Evolutionary conservation across 2,329 filamentous ascomycete genomes (phyloP).

Genomic region (Endothia cerciana): DNA sequence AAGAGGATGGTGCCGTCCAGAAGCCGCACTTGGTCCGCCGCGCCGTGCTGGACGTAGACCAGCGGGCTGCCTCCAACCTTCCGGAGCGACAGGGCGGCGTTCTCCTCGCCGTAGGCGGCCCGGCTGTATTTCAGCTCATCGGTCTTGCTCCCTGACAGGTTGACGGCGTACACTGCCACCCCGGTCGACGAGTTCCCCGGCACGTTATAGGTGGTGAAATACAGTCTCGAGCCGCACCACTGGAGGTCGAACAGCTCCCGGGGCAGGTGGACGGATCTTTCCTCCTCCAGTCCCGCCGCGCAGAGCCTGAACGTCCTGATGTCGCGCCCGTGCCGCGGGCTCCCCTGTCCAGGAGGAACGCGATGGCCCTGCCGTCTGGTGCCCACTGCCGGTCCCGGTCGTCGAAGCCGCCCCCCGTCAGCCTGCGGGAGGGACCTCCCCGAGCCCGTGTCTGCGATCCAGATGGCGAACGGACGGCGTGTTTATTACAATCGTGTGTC

Average conservation of each 20-base stretch:
- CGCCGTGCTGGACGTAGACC: conserved; percentile 15
- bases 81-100: background rate
- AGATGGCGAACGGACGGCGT: background rate
- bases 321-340: conserved; percentile 29
- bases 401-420: conserved; percentile 11
- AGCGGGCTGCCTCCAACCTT: conserved; percentile 3
- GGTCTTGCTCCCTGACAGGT: background rate
- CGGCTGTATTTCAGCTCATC: background rate
- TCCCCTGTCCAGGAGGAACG: conserved; percentile 11
- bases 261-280: conserved; percentile 21
- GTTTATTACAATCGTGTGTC: too few species aligned
- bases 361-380: conserved; percentile 10
- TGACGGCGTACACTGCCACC: conserved; percentile 15
- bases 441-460: conserved; percentile 7
- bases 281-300: conserved; percentile 6
- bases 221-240: conserved; percentile 7
- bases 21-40: conserved; percentile 15
- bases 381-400: conserved; percentile 15
- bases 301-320: conserved; percentile 30
- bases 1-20: conserved; percentile 16
- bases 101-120: conserved; percentile 12
- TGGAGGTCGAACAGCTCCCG: conserved; percentile 18
- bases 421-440: conserved; percentile 12
- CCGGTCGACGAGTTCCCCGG: conserved; percentile 5
- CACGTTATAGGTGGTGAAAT: conserved; percentile 15